Conservation (phyloP, 352 stramenopile genomes). For the Halophytophthora polymorphica region DNA sequence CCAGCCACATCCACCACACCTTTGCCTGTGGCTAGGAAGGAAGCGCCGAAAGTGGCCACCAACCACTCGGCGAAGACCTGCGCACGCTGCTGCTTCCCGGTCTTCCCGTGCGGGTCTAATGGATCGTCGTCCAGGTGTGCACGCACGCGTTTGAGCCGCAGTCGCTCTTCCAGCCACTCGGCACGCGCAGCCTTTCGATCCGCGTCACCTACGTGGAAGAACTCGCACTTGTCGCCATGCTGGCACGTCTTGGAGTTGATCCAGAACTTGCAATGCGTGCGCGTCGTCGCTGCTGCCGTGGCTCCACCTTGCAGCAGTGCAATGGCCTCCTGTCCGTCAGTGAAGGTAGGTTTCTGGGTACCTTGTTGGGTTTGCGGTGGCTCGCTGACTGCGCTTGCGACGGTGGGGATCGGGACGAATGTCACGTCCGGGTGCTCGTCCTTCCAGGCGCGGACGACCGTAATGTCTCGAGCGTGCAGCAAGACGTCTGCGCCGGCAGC, state of each 20-base stretch:
- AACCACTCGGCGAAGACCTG: slow-evolving; percentile 78
- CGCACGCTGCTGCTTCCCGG: slow-evolving; percentile 63
- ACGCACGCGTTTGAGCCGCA: slow-evolving; percentile 55
- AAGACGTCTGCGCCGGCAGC: slow-evolving; percentile 21
- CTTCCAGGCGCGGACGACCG: slow-evolving; percentile 44
- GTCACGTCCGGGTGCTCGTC: slow-evolving; percentile 44
- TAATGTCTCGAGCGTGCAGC: slow-evolving; percentile 45
- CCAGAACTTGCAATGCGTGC: slow-evolving; percentile 76
- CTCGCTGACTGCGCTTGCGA: slow-evolving; percentile 20
- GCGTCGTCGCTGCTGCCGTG: slow-evolving; percentile 1
- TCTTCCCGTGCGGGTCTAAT: slow-evolving; percentile 69
- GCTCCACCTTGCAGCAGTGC: not conserved
- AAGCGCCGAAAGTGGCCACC: slow-evolving; percentile 57
- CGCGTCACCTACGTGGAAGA: slow-evolving; percentile 45
- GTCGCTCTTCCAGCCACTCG: slow-evolving; percentile 59
- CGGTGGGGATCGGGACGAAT: slow-evolving; percentile 57
- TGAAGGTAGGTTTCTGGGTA: not conserved
- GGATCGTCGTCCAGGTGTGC: slow-evolving; percentile 59
- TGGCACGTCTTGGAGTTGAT: slow-evolving; percentile 80
- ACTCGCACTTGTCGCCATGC: slow-evolving; percentile 59
- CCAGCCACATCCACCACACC: slow-evolving; percentile 84
- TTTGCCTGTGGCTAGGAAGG: slow-evolving; percentile 38
- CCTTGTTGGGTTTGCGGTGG: slow-evolving; percentile 1
- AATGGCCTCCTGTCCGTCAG: not conserved
- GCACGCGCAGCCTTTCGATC: slow-evolving; percentile 51